These are phyloP conservation scores for Garcia nutans DNA, from an alignment of 345 rosid species.

Conservation along the genomic window DNA sequence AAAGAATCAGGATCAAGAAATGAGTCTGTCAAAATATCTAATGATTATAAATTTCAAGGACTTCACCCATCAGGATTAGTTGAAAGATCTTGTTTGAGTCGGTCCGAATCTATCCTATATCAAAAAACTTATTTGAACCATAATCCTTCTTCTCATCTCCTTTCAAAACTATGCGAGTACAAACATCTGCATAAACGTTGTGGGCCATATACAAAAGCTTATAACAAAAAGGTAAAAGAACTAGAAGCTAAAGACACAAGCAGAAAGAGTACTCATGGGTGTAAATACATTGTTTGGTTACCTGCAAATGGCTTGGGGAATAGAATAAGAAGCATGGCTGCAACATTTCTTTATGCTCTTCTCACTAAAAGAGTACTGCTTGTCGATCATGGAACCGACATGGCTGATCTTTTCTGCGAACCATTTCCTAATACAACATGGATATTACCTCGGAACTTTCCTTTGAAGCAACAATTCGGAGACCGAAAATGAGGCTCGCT, in stretches of 20 bases:
- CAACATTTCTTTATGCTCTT: slow-evolving; percentile 27
- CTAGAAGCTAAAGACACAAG: not conserved
- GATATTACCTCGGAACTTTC: slow-evolving; percentile 17
- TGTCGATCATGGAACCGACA: slow-evolving; percentile 15
- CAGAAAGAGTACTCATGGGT: not conserved
- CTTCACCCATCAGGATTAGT: slow-evolving; percentile 18
- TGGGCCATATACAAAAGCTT: slow-evolving; percentile 18
- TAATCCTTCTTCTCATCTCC: slow-evolving; percentile 18
- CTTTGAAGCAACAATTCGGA: not conserved
- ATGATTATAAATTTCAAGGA: slow-evolving; percentile 12
- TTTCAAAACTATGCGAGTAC: slow-evolving; percentile 18
- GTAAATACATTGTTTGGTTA: slow-evolving; percentile 26
- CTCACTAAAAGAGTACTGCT: slow-evolving; percentile 27
- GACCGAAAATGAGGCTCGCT: not conserved
- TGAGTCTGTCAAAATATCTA: not conserved
- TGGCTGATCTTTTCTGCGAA: slow-evolving; percentile 28
- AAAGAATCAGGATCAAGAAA: slow-evolving; percentile 1
- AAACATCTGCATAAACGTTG: slow-evolving; percentile 16
- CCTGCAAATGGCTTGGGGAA: slow-evolving; percentile 29
- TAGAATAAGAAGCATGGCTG: slow-evolving; percentile 27
- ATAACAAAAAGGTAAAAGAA: not conserved
- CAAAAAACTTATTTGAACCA: slow-evolving; percentile 19
- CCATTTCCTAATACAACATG: slow-evolving; percentile 31
- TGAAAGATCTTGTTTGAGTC: slow-evolving; percentile 17
- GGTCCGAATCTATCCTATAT: slow-evolving; percentile 14